phyloP scores from a whole-genome alignment of 805 yeast genomes.

The Myxozyma vanderwaltii region DNA sequence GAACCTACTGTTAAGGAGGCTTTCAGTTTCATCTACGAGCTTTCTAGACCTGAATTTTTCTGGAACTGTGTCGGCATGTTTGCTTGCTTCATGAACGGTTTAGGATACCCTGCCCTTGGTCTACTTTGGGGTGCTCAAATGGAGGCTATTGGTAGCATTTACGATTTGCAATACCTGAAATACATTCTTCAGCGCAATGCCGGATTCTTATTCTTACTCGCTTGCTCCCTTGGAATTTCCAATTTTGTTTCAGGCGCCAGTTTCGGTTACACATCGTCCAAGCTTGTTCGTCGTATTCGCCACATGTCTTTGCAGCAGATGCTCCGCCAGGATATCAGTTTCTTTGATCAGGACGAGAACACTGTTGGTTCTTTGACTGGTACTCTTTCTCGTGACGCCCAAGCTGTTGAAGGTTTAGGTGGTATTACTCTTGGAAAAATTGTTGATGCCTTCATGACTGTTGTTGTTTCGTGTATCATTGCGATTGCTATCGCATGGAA shows the following conservation, averaged over 20 bases:
- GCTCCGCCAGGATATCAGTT: slow-evolving; percentile 39
- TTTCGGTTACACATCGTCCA: slow-evolving; percentile 31
- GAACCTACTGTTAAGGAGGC: slow-evolving; percentile 22
- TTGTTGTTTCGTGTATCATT: slow-evolving; percentile 45
- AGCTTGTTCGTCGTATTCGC: slow-evolving; percentile 37
- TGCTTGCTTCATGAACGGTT: slow-evolving; percentile 29
- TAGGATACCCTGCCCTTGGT: slow-evolving; percentile 32
- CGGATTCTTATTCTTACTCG: slow-evolving; percentile 29
- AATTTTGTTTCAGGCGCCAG: slow-evolving; percentile 25
- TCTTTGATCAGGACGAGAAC: slow-evolving; percentile 39
- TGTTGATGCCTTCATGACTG: slow-evolving; percentile 42
- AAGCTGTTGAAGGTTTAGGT: slow-evolving; percentile 39
- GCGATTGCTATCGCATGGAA: slow-evolving; percentile 47
- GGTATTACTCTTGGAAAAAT: slow-evolving; percentile 41
- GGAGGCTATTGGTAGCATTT: slow-evolving; percentile 17
- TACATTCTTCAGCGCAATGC: slow-evolving; percentile 26
- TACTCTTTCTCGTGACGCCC: slow-evolving; percentile 38
- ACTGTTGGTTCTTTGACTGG: slow-evolving; percentile 38
- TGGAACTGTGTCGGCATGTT: slow-evolving; percentile 24
- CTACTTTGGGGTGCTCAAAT: slow-evolving; percentile 24
- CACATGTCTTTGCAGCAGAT: slow-evolving; percentile 34
- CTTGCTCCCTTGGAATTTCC: slow-evolving; percentile 28
- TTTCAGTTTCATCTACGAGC: slow-evolving; percentile 22
- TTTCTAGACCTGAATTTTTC: slow-evolving; percentile 27
- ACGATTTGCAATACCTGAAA: slow-evolving; percentile 15